These are phyloP conservation scores for Sarcodon aspratus DNA, from an alignment of 768 basidiomycete species.

Conservation along the genomic window DNA sequence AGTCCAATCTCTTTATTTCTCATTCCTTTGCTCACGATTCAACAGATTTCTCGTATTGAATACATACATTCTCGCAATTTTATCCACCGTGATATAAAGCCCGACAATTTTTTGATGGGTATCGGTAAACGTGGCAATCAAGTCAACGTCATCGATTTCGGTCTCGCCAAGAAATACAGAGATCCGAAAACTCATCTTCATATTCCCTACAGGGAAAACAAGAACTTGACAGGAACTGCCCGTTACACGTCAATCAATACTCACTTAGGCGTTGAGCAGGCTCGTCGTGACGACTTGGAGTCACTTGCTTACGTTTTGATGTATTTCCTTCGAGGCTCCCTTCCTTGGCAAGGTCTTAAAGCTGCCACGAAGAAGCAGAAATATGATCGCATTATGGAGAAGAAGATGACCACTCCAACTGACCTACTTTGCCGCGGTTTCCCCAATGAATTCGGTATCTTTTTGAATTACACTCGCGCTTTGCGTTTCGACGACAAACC, in stretches of 20 bases:
- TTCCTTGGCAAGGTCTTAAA: constrained; percentile 99
- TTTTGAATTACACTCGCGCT: constrained; percentile 97
- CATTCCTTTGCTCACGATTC: constrained; percentile 6
- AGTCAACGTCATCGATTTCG: constrained; percentile 97
- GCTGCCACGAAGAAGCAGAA: constrained; percentile 99
- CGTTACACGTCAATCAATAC: constrained; percentile 99
- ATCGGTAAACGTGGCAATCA: constrained; percentile 99
- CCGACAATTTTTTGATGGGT: constrained; percentile 99
- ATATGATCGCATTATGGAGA: constrained; percentile 99
- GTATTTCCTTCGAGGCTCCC: constrained; percentile 98
- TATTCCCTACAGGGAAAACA: constrained; percentile 99
- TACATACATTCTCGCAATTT: constrained; percentile 99
- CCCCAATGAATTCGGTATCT: constrained; percentile 98
- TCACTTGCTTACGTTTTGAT: constrained; percentile 98
- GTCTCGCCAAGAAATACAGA: constrained; percentile 98
- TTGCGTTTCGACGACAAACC: constrained; percentile 99
- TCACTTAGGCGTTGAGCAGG: constrained; percentile 96
- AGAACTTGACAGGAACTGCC: constrained; percentile 98
- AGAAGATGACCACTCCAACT: constrained; percentile 99
- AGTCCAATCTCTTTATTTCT: constrained; percentile 17
- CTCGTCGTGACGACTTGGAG: constrained; percentile 95
- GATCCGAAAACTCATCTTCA: constrained; percentile 99
- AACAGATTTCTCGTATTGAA: constrained; percentile 92
- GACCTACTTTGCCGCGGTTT: constrained; percentile 98
- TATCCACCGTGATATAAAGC: constrained; percentile 96